Percentiles rank a stretch among this genome's conserved stretches.
phyloP scores from a whole-genome alignment of 148 eudicot species.

The Chenopodium quinoa region DNA sequence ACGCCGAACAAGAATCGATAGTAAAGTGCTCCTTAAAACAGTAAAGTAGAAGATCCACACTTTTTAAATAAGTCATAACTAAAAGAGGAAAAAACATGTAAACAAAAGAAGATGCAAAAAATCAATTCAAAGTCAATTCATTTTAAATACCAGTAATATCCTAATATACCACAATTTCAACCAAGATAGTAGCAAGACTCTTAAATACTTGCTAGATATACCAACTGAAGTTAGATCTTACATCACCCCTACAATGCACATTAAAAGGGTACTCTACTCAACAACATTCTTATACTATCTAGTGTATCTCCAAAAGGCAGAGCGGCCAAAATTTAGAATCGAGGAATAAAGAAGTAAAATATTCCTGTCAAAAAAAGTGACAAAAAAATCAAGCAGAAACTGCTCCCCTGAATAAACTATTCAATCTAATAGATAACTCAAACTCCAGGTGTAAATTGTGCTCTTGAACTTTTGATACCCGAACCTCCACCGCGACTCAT shows the following conservation, averaged over 20 bases:
- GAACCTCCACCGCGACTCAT: conserved; percentile 48
- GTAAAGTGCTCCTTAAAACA: too few relatives aligned
- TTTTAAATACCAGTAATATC: neutral
- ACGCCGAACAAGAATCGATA: too few relatives aligned
- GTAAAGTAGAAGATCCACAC: too few relatives aligned
- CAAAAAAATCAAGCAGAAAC: conserved; percentile 4
- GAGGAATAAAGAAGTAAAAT: conserved; percentile 5
- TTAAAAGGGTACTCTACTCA: neutral
- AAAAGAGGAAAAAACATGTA: neutral
- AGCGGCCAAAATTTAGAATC: conserved; percentile 10
- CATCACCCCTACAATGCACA: conserved; percentile 21
- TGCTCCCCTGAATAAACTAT: conserved; percentile 15
- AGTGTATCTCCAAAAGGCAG: conserved; percentile 4
- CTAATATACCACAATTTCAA: conserved; percentile 18
- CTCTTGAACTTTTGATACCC: conserved; percentile 34
- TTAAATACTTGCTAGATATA: conserved; percentile 5
- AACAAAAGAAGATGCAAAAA: neutral
- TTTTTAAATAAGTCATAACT: too few relatives aligned
- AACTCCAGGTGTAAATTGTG: conserved; percentile 28
- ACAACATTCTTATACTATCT: conserved; percentile 9
- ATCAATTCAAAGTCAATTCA: neutral
- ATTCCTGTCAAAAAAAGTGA: conserved; percentile 17
- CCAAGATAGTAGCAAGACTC: neutral
- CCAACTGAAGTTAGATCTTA: conserved; percentile 14
- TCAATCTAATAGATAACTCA: conserved; percentile 2